A percentile compares a stretch with the other conserved stretches of the same genome.
Conservation (phyloP, 23 red algal species). For the Gracilaria domingensis region DNA sequence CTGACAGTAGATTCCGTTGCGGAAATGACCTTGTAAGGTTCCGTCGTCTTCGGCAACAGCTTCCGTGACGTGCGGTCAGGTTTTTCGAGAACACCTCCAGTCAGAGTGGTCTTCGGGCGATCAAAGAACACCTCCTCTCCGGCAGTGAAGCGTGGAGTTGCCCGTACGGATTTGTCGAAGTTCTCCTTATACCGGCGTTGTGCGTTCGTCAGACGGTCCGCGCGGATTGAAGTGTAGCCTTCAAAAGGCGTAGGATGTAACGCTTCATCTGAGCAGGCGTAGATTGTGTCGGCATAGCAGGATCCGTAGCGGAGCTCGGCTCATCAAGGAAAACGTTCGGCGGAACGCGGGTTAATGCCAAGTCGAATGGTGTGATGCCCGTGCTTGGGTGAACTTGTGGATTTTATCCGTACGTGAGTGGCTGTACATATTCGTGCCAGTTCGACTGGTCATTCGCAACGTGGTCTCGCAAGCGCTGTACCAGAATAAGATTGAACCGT, state of each 20-base stretch:
- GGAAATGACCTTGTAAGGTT: not conserved
- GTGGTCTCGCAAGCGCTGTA: constrained; percentile 32
- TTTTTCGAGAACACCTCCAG: not conserved
- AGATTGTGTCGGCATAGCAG: not conserved
- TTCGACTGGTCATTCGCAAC: constrained; percentile 32
- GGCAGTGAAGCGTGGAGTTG: not conserved
- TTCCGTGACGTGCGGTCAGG: not conserved
- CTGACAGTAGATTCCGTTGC: not conserved
- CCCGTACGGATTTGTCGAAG: constrained; percentile 1
- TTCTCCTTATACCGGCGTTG: not conserved
- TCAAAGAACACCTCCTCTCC: not conserved
- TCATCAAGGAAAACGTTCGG: not conserved
- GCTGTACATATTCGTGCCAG: constrained; percentile 39
- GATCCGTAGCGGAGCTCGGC: not conserved
- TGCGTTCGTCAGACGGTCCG: not conserved
- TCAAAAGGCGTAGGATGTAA: not conserved
- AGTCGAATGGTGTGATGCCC: constrained; percentile 20
- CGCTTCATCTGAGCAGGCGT: not conserved
- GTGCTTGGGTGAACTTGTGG: constrained; percentile 12
- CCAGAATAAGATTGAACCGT: constrained; percentile 35
- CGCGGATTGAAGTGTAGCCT: not conserved
- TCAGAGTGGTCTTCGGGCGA: not conserved
- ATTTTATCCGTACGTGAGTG: constrained; percentile 36
- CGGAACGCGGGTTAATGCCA: constrained; percentile 5
- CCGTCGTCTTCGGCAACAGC: not conserved